A percentile compares a stretch with the other conserved stretches of the same genome.
These are phyloP conservation scores for Hyaloscypha finlandica DNA, from an alignment of 495 filamentous ascomycete genomes.

Conservation along the genomic window DNA sequence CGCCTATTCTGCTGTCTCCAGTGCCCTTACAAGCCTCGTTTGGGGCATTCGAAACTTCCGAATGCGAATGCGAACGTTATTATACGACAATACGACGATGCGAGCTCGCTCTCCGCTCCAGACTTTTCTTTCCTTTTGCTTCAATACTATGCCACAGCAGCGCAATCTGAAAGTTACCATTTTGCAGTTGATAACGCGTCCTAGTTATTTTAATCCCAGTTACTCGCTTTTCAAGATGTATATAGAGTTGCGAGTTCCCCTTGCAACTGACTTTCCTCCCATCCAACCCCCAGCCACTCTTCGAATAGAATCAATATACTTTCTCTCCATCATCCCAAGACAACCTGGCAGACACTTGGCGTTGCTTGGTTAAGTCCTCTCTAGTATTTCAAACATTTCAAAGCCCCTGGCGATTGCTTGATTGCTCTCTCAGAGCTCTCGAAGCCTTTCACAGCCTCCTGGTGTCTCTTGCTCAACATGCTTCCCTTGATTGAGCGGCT, in stretches of 20 bases:
- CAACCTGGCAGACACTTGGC: background rate
- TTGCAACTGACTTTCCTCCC: background rate
- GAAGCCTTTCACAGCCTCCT: background rate
- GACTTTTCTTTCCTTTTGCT: background rate
- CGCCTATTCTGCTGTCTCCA: background rate
- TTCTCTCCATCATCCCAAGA: background rate
- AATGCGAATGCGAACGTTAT: background rate
- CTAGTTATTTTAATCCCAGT: background rate
- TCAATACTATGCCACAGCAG: background rate
- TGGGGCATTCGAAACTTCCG: background rate
- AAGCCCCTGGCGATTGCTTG: too few species aligned
- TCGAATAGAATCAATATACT: background rate
- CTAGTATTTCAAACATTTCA: too few species aligned
- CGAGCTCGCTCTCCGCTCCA: background rate
- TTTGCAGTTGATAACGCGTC: slow-evolving; percentile 2
- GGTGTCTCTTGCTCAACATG: background rate
- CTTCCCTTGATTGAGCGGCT: background rate
- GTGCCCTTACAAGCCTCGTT: background rate
- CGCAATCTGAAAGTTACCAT: background rate
- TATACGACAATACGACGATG: background rate
- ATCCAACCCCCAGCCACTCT: background rate
- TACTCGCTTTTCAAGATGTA: background rate
- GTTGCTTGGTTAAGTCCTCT: background rate
- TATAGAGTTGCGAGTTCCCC: slow-evolving; percentile 1
- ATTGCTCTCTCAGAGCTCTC: too few species aligned